Conservation (phyloP, 768 basidiomycete species). For the Collybia sp. region DNA sequence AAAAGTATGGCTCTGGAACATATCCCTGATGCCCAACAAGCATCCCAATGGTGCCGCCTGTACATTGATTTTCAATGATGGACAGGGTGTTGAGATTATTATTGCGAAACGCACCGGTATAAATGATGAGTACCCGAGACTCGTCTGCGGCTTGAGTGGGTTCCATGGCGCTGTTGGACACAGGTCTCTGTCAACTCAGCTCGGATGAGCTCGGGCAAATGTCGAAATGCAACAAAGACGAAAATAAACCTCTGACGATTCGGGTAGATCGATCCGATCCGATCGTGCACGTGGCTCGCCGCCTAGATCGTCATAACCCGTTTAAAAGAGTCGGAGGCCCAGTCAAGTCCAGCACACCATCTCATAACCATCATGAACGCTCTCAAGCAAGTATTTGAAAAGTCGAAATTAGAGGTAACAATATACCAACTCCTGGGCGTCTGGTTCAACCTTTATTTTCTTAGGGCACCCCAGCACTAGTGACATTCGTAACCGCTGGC, state of each 20-base stretch:
- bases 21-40: constrained; percentile 73
- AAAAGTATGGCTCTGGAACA: constrained; percentile 82
- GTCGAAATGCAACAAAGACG: background rate
- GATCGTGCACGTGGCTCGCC: background rate
- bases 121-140: constrained; percentile 80
- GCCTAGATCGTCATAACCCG: background rate
- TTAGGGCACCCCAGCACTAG: constrained; percentile 57
- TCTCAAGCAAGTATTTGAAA: constrained; percentile 63
- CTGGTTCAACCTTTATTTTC: background rate
- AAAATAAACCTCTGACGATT: background rate
- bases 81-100: background rate
- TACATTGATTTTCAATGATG: background rate
- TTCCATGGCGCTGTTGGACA: constrained; percentile 38
- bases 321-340: no score
- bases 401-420: constrained; percentile 53
- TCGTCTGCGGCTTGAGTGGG: constrained; percentile 51
- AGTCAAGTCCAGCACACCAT: constrained; percentile 1
- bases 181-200: background rate
- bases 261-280: no score
- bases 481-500: constrained; percentile 94
- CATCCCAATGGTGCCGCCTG: constrained; percentile 86
- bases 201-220: background rate
- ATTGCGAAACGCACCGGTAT: constrained; percentile 48
- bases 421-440: background rate
- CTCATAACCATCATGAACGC: constrained; percentile 52